Evolutionary conservation across 345 rosid genomes (phyloP).

Genomic region (Populus alba): DNA sequence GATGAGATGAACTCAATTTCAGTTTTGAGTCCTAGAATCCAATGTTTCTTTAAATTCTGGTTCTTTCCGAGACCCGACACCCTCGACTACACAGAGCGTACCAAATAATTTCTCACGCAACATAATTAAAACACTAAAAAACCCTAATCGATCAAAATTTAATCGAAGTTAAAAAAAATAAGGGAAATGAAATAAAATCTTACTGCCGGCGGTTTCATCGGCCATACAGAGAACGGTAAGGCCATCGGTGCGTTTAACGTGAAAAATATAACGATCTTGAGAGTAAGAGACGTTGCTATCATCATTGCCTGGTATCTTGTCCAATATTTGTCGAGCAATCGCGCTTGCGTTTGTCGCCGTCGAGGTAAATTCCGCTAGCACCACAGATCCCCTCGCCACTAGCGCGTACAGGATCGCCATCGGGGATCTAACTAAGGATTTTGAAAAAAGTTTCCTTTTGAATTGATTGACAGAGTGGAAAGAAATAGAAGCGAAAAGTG

Average conservation of each 20-base stretch:
- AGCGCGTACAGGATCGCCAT: conserved; percentile 93
- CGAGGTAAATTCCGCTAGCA: conserved; percentile 78
- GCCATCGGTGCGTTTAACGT: conserved; percentile 94
- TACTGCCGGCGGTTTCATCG: conserved; percentile 88
- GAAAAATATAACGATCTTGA: conserved; percentile 89
- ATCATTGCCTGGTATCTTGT: conserved; percentile 67
- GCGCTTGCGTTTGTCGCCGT: conserved; percentile 79
- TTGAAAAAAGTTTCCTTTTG: neutral
- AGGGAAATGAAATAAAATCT: conserved; percentile 3
- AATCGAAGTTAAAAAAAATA: neutral
- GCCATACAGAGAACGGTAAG: conserved; percentile 98
- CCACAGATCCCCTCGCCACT: conserved; percentile 86
- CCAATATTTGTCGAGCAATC: conserved; percentile 76
- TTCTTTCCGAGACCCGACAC: neutral
- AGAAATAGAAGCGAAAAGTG: neutral
- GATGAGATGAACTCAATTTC: neutral
- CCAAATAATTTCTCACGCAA: too few species aligned
- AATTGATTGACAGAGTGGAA: neutral
- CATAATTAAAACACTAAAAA: neutral
- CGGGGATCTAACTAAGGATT: neutral
- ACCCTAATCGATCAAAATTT: neutral
- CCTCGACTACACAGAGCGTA: neutral
- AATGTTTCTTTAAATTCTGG: neutral
- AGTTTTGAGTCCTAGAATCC: neutral
- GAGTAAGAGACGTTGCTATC: conserved; percentile 86